phyloP scores from a whole-genome alignment of 2,329 filamentous ascomycete genomes.

The Microdochium trichocladiopsis region DNA sequence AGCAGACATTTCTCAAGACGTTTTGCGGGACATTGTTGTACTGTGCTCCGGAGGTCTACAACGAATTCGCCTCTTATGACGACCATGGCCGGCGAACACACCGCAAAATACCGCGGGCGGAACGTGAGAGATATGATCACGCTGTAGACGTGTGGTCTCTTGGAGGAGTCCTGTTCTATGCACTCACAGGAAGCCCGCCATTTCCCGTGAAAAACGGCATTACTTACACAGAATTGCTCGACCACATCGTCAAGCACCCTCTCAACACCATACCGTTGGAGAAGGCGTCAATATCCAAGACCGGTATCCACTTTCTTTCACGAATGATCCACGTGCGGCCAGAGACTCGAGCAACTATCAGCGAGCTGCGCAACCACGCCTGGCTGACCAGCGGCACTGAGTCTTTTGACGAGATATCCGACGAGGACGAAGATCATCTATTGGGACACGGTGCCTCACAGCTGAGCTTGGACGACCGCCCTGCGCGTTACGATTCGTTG shows the following conservation, averaged over 20 bases:
- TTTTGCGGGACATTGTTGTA: constrained; percentile 96
- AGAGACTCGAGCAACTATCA: constrained; percentile 65
- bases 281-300: constrained; percentile 49
- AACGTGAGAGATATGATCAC: constrained; percentile 70
- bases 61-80: constrained; percentile 61
- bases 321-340: constrained; percentile 81
- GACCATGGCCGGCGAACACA: constrained; percentile 58
- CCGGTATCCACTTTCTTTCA: constrained; percentile 66
- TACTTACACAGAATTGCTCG: constrained; percentile 71
- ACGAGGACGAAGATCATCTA: constrained; percentile 56
- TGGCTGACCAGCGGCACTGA: constrained; percentile 59
- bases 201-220: constrained; percentile 73
- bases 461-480: constrained; percentile 50
- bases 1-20: constrained; percentile 88
- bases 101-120: constrained; percentile 52
- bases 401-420: constrained; percentile 54
- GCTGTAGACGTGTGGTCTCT: constrained; percentile 96
- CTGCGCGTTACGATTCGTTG: constrained; percentile 16
- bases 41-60: constrained; percentile 94
- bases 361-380: constrained; percentile 60
- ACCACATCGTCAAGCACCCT: constrained; percentile 76
- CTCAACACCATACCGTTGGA: constrained; percentile 61
- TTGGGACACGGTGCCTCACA: constrained; percentile 56
- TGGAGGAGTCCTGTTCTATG: constrained; percentile 83
- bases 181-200: constrained; percentile 72